Evolutionary conservation across 371 early-diverging fungal species (phyloP).

Genomic region (Batkoa obscura): DNA sequence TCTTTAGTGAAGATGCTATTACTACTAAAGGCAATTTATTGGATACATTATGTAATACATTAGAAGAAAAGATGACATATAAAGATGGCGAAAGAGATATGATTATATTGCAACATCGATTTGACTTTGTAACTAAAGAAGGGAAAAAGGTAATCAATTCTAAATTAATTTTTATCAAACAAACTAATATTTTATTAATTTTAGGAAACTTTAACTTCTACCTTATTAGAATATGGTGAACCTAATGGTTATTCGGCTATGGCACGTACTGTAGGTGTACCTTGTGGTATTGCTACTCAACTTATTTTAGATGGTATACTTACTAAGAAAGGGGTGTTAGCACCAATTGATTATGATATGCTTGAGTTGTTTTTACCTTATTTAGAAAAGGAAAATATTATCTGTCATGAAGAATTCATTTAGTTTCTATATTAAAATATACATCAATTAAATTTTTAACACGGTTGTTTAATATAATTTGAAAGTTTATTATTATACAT

Average conservation of each 20-base stretch:
- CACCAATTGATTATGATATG: constrained; percentile 79
- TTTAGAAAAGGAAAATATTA: constrained; percentile 74
- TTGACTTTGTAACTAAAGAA: constrained; percentile 70
- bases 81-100: constrained; percentile 84
- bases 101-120: constrained; percentile 92
- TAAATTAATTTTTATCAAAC: neutral
- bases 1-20: constrained; percentile 13
- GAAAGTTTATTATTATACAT: too few species aligned
- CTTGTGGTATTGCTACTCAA: constrained; percentile 89
- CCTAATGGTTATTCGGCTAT: constrained; percentile 76
- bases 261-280: constrained; percentile 95
- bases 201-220: constrained; percentile 70
- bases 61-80: constrained; percentile 87
- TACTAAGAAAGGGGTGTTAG: constrained; percentile 63
- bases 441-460: too few species aligned
- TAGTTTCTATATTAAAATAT: neutral
- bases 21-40: constrained; percentile 58
- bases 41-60: constrained; percentile 87
- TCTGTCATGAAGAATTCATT: constrained; percentile 60
- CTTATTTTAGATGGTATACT: constrained; percentile 66
- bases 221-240: constrained; percentile 80
- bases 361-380: constrained; percentile 69
- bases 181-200: neutral
- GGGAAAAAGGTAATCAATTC: constrained; percentile 22
- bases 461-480: too few species aligned